A percentile compares a stretch with the other conserved stretches of the same genome.
These are phyloP conservation scores for Daldinia decipiens DNA, from an alignment of 495 filamentous ascomycete genomes.

Conservation along the genomic window DNA sequence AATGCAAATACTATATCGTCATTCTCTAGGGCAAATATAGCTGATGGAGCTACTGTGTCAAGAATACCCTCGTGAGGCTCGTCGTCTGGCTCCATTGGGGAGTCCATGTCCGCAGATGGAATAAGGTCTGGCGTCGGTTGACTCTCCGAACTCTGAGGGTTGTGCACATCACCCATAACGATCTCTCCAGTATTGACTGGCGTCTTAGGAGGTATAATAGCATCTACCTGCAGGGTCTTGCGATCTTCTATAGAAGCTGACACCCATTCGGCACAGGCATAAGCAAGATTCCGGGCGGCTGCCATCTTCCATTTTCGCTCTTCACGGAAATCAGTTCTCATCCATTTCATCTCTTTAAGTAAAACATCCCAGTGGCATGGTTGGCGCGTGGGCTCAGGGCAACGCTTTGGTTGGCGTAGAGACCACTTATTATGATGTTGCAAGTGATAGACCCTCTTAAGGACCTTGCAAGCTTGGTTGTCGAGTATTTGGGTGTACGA, in stretches of 20 bases:
- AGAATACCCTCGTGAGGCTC: conserved; percentile 55
- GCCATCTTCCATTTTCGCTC: conserved; percentile 94
- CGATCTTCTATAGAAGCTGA: conserved; percentile 69
- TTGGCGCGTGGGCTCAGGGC: conserved; percentile 78
- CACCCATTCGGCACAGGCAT: conserved; percentile 84
- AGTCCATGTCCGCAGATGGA: conserved; percentile 65
- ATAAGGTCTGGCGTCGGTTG: conserved; percentile 78
- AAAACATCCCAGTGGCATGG: conserved; percentile 85
- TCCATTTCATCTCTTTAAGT: conserved; percentile 93
- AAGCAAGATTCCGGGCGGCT: conserved; percentile 77
- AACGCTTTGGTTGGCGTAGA: conserved; percentile 82
- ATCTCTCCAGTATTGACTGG: conserved; percentile 44
- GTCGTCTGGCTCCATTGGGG: conserved; percentile 58
- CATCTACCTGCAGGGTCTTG: conserved; percentile 71
- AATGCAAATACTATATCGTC: conserved; percentile 85
- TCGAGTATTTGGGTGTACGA: conserved; percentile 81
- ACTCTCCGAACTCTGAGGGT: conserved; percentile 46
- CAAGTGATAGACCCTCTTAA: conserved; percentile 85
- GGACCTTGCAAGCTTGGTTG: conserved; percentile 81
- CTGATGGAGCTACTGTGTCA: conserved; percentile 70
- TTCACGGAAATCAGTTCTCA: conserved; percentile 93
- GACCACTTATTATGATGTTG: conserved; percentile 92
- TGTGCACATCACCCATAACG: conserved; percentile 41
- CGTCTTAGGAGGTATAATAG: conserved; percentile 52
- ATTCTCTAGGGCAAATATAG: conserved; percentile 81